Percentiles rank a stretch among this genome's conserved stretches.
Conservation (phyloP, 139 green algal genomes). For the Chlorella sp. region DNA sequence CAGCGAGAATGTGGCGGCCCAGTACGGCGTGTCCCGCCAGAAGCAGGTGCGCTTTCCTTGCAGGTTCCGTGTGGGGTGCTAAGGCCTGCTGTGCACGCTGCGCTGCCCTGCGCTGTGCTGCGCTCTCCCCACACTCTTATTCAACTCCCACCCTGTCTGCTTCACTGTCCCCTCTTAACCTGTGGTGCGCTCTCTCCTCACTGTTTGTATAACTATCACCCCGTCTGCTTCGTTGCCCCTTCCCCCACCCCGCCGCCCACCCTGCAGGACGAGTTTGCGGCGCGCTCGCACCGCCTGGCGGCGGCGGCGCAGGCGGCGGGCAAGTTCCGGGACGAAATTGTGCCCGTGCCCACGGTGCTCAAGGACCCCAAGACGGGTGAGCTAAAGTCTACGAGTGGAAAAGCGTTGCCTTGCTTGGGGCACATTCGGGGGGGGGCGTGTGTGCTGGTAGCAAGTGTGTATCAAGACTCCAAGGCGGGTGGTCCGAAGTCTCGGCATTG, state of each 20-base stretch:
- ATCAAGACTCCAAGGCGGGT: slow-evolving; percentile 84
- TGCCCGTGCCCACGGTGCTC: slow-evolving; percentile 91
- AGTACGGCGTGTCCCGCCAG: slow-evolving; percentile 80
- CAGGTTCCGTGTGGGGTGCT: background rate
- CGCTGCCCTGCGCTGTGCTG: no score
- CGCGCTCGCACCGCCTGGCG: slow-evolving; percentile 83
- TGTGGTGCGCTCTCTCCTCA: background rate
- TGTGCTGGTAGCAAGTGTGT: no score
- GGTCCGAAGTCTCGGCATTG: background rate
- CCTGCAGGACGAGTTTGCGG: slow-evolving; percentile 66
- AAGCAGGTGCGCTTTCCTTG: slow-evolving; percentile 62
- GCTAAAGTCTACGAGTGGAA: no score
- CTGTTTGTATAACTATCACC: background rate
- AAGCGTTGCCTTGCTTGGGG: no score
- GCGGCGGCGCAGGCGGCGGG: slow-evolving; percentile 81
- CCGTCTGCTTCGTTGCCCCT: background rate
- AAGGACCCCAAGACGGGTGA: slow-evolving; percentile 82
- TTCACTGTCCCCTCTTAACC: no score
- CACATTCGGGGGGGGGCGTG: no score
- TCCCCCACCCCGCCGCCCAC: background rate
- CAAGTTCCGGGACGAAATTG: slow-evolving; percentile 95
- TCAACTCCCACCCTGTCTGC: no score
- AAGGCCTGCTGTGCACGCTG: no score
- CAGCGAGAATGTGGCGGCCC: slow-evolving; percentile 96
- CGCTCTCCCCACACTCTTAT: no score